phyloP scores from a whole-genome alignment of 2,329 filamentous ascomycete genomes.

The Emmonsia crescens region DNA sequence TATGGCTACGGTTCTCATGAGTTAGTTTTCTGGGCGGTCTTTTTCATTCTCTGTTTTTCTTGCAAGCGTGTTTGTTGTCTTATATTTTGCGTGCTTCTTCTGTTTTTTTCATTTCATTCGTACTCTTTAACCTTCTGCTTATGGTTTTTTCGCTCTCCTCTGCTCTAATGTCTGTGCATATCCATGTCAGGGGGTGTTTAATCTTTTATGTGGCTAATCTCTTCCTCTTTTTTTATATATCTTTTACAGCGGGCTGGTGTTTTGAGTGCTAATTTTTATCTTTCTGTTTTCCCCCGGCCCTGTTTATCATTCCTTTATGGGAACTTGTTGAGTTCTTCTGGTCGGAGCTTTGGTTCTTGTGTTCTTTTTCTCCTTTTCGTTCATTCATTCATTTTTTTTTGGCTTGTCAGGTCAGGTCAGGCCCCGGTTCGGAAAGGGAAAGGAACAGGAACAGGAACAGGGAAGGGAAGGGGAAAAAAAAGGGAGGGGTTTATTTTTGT shows the following conservation, averaged over 20 bases:
- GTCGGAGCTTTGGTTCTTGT: slow-evolving; percentile 13
- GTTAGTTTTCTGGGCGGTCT: slow-evolving; percentile 1
- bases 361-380: slow-evolving; percentile 8
- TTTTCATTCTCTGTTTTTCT: background rate
- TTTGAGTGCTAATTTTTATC: background rate
- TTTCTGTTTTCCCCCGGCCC: background rate
- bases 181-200: slow-evolving; percentile 10
- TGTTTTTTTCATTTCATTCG: slow-evolving; percentile 8
- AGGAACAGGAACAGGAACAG: background rate
- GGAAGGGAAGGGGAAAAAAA: background rate
- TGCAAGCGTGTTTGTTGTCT: background rate
- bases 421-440: background rate
- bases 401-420: background rate
- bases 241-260: slow-evolving; percentile 12
- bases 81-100: background rate
- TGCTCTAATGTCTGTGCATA: slow-evolving; percentile 1
- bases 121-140: slow-evolving; percentile 7
- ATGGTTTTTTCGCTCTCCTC: slow-evolving; percentile 1
- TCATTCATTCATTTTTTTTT: background rate
- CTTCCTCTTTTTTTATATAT: slow-evolving; percentile 14
- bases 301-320: background rate
- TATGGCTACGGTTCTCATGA: background rate
- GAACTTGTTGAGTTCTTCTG: background rate
- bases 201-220: slow-evolving; percentile 13
- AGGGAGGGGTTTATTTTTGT: background rate